Base-by-base conservation (phyloP, 441 rosid species). In the Brassica balearica region DNA sequence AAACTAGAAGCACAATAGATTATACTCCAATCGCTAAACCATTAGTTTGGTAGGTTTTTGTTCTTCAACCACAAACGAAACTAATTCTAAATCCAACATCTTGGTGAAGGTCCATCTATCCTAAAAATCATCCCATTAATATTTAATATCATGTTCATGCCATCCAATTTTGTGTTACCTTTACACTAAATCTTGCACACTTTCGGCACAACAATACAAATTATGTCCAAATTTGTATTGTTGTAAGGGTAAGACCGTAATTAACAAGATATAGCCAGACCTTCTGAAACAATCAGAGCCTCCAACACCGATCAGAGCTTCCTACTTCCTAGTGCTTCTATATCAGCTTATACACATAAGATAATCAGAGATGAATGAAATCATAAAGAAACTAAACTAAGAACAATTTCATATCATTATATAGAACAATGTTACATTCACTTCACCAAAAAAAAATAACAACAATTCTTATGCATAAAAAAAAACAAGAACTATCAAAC, bases 401-500 rank as follows among this genome's bases (percentile, higher is more conserved):
- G 66, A 15, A 29, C 20, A 58, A 8, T 4, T 76, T 68, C 53
- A 27, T 76, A 11, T 68, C 78, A 43, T 59, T 29, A 19, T n/a
- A 34, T 43, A 68, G 27, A 69, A 69, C 63, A n/a, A 25, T 46
- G 51, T 17, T 12, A 5, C 8, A 69, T 76, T 0, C 48, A 48
- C 58, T 63, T 65, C 69, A 77, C 65, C 19, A 17, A 17, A 34
- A 27, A 27, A 27, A 27, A 27, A 27, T 19, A 27, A 27, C 7
- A 34, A 34, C 6, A 32, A 32, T 6, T 34, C 38, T 34, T 6
- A 8, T 34, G 38, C 38, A 34, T 6, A 34, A 34, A 63, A 17
- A 17, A 64, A 8, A 77, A 22, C 65, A 70, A 66, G 3, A 62
- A 63, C 17, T 15, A 25, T 59, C 68, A 75, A 68, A 68, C 72